These are phyloP conservation scores for Prunus fruticosa DNA, from an alignment of 306 rosid genomes.

Conservation along the genomic window DNA sequence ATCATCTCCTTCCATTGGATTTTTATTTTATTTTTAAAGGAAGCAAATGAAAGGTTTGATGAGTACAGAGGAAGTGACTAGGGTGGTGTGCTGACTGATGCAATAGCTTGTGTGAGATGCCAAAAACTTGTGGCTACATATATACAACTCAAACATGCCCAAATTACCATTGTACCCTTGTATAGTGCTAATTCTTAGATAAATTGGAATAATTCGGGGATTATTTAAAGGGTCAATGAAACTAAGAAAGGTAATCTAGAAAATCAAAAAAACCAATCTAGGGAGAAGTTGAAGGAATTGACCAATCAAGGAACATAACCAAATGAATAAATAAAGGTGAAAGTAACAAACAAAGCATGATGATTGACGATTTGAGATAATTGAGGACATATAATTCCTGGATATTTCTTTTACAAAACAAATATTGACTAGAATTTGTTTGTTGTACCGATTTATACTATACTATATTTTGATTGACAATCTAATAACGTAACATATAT, in stretches of 20 bases:
- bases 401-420: too few species aligned
- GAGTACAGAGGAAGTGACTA: conserved; percentile 4
- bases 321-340: background rate
- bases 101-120: conserved; percentile 2
- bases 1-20: conserved; percentile 65
- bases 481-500: background rate
- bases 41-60: background rate
- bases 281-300: background rate
- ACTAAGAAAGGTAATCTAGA: background rate
- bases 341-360: background rate
- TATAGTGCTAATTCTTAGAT: background rate
- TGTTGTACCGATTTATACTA: too few species aligned
- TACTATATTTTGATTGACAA: background rate
- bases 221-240: background rate
- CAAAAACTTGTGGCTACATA: conserved; percentile 39
- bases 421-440: too few species aligned
- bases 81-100: background rate
- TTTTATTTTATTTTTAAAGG: background rate
- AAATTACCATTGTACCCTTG: conserved; percentile 38
- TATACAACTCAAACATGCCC: conserved; percentile 10
- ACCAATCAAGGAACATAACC: background rate
- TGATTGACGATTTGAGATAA: background rate
- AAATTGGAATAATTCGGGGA: background rate
- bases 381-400: background rate
- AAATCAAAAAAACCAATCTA: background rate